Conservation (phyloP, 2,329 filamentous ascomycete species). For the Verticillium nubilum region DNA sequence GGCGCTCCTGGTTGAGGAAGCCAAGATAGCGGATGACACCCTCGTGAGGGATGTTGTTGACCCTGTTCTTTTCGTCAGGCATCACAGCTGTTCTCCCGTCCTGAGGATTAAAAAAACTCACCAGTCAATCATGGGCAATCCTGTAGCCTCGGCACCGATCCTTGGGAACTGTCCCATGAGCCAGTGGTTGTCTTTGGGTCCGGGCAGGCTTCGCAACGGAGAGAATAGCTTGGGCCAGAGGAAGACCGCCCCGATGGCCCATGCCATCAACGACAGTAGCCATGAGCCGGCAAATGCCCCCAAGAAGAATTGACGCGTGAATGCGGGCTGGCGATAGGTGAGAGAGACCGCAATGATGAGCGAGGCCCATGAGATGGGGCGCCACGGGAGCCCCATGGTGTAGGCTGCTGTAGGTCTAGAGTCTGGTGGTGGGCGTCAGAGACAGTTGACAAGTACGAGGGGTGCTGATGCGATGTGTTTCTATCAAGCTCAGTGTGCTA, state of each 20-base stretch:
- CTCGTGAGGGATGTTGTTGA: constrained; percentile 56
- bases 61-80: constrained; percentile 36
- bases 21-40: constrained; percentile 64
- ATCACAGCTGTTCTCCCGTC: not conserved
- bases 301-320: constrained; percentile 25
- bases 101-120: constrained; percentile 18
- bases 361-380: constrained; percentile 6
- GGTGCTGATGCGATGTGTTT: not conserved
- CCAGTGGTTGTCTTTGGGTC: constrained; percentile 35
- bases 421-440: not conserved
- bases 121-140: constrained; percentile 43
- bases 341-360: constrained; percentile 4
- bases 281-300: constrained; percentile 28
- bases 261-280: constrained; percentile 26
- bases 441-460: not conserved
- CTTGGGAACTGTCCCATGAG: constrained; percentile 40
- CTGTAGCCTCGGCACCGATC: constrained; percentile 33
- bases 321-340: constrained; percentile 6
- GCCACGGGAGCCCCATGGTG: constrained; percentile 8
- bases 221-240: constrained; percentile 46
- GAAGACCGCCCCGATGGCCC: constrained; percentile 34
- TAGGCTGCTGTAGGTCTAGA: not conserved
- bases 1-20: constrained; percentile 55
- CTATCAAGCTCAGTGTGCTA: not conserved
- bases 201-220: constrained; percentile 41